A percentile compares a stretch with the other conserved stretches of the same genome.
These are phyloP conservation scores for Trichoderma asperellum DNA, from an alignment of 2,329 filamentous ascomycete species.

Conservation along the genomic window DNA sequence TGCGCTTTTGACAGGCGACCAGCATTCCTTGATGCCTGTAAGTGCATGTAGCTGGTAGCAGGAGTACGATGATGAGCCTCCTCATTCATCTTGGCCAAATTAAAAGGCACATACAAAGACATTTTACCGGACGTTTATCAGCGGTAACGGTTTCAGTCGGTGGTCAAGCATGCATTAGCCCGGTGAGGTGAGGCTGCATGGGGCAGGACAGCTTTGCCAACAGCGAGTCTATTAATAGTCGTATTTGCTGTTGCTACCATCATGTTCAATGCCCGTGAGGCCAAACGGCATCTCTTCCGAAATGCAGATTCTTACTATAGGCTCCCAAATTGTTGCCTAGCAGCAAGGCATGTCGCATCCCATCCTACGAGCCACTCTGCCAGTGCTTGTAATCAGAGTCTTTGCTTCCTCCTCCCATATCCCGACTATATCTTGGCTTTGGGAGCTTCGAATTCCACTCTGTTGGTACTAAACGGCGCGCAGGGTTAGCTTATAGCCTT, in stretches of 20 bases:
- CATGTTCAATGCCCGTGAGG: not conserved
- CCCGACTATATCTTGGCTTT: constrained; percentile 38
- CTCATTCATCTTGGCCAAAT: not conserved
- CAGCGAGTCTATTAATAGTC: constrained; percentile 11
- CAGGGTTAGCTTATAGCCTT: not conserved
- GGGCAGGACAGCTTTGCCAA: not conserved
- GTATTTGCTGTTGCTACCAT: not conserved
- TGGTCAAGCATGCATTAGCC: constrained; percentile 1
- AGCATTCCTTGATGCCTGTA: not conserved
- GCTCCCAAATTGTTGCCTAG: not conserved
- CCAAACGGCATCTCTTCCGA: not conserved
- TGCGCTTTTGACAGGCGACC: not conserved
- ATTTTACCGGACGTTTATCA: not conserved
- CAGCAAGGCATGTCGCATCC: not conserved
- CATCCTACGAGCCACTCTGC: not conserved
- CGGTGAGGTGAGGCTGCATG: constrained; percentile 11
- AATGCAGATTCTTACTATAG: not conserved
- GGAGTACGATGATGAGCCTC: not conserved
- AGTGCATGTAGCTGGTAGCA: too few relatives aligned
- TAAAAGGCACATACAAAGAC: not conserved
- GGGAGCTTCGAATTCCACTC: constrained; percentile 38
- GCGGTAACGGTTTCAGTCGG: constrained; percentile 8
- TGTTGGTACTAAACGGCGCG: constrained; percentile 36
- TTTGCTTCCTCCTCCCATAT: not conserved
- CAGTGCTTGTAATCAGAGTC: not conserved